Base-by-base conservation (phyloP, 2,329 filamentous ascomycete species). In the Madurella fahalii region DNA sequence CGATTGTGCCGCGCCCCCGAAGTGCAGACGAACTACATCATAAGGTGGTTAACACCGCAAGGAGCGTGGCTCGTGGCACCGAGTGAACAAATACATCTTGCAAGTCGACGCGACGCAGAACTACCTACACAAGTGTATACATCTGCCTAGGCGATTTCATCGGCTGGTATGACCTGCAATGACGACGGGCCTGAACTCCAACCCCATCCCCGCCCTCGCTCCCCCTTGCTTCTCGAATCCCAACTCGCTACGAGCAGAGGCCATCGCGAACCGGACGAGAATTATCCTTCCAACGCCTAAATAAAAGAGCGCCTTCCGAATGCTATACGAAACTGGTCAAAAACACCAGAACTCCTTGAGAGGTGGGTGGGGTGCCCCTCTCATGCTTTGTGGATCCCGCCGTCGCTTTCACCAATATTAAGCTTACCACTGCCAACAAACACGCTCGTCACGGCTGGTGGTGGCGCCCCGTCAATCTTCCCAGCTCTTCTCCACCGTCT, bases 401-500 rank as follows among this genome's bases (percentile, higher is more conserved):
- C 31, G 39, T 42, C 34, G 44, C 15, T 37, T 11, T n/a, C n/a
- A 12, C 25, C 52, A 11, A n/a, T 44, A 55, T 58, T 42, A 52
- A 47, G 16, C 41, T 34, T 31, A 9, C 40, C 46, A n/a, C 15
- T 20, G 17, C 32, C 4, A 4, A 20, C n/a, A 15, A 18, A 13
- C 31, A 16, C 16, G 5, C 34, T 13, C 25, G n/a, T 12, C 3
- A 30, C 41, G 16, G 39, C 12, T 18, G 18, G 15, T 18, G 34
- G 11, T 40, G 9, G 37, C 17, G 1, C 15, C 15, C 17, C 2
- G 42, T 69, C 65, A 95, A 67, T 96, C 93, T 61, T 97, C 94
- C 94, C 94, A 99, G 76, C 93, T 97, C 83, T 96, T 97, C 79
- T 99, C 94, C 15, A 99, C 94, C 0, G 93, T 96, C 77, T 97